These are phyloP conservation scores for Holtermannia corniformis DNA, from an alignment of 768 basidiomycete genomes.

Conservation along the genomic window DNA sequence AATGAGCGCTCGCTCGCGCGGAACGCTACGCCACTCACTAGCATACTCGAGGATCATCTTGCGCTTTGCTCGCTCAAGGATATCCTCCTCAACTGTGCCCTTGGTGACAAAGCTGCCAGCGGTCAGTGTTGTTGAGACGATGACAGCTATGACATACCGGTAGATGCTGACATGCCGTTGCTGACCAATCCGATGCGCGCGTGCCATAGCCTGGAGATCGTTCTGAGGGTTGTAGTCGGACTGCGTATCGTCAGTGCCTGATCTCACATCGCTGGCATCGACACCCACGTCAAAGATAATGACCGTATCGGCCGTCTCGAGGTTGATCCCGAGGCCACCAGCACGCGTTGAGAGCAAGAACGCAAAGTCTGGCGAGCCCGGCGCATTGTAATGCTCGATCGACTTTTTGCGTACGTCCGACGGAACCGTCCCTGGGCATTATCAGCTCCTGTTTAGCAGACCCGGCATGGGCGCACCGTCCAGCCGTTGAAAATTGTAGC, in stretches of 20 bases:
- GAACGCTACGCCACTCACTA: conserved; percentile 65
- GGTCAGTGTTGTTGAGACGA: neutral
- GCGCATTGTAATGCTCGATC: conserved; percentile 93
- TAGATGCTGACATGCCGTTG: conserved; percentile 98
- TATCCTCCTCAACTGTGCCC: conserved; percentile 98
- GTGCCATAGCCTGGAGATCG: conserved; percentile 97
- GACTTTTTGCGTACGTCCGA: conserved; percentile 89
- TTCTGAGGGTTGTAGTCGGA: conserved; percentile 99
- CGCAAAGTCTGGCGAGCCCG: conserved; percentile 87
- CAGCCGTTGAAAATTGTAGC: conserved; percentile 84
- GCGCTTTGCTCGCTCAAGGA: conserved; percentile 93
- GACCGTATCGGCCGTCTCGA: conserved; percentile 97
- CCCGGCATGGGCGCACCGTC: conserved; percentile 55
- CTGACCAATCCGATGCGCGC: conserved; percentile 97
- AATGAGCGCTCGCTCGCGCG: neutral
- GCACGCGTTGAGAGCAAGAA: conserved; percentile 95
- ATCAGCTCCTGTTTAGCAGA: neutral
- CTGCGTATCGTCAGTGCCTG: conserved; percentile 43
- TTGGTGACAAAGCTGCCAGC: conserved; percentile 72
- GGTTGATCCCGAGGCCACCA: conserved; percentile 94
- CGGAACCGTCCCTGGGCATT: conserved; percentile 52
- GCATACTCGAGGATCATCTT: conserved; percentile 99
- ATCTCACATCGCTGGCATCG: neutral
- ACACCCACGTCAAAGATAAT: conserved; percentile 73
- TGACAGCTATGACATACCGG: conserved; percentile 42